Percentiles rank a stretch among this genome's conserved stretches.
Evolutionary conservation across 2,329 filamentous ascomycete species (phyloP).

Genomic region (Verruconis gallopava): DNA sequence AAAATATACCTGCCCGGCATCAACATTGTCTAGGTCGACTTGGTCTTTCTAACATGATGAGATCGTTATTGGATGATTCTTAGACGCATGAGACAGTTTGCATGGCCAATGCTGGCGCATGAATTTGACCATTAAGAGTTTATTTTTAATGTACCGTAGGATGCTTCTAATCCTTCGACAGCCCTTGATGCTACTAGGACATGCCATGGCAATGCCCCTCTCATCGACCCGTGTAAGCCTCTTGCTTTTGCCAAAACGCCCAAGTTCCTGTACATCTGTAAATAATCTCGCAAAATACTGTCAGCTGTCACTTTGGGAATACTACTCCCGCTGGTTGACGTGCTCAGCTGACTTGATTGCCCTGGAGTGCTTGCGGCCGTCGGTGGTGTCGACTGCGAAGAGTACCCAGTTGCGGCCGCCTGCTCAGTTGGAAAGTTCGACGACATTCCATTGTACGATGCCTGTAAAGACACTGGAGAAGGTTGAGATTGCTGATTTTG

Average conservation of each 20-base stretch:
- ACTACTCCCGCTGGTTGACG: not conserved
- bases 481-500: not conserved
- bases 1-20: too few species aligned
- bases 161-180: conserved; percentile 41
- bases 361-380: not conserved
- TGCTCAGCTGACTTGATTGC: not conserved
- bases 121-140: not conserved
- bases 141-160: conserved; percentile 3
- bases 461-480: conserved; percentile 2
- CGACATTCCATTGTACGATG: conserved; percentile 19
- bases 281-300: conserved; percentile 53
- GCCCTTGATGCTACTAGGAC: conserved; percentile 58
- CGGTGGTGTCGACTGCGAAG: conserved; percentile 14
- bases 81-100: too few species aligned
- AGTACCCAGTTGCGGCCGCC: not conserved
- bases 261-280: conserved; percentile 55
- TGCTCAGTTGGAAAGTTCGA: conserved; percentile 14
- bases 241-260: conserved; percentile 56
- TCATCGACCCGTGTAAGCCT: conserved; percentile 43
- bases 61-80: too few species aligned
- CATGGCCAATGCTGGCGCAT: not conserved
- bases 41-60: too few species aligned
- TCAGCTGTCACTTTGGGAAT: conserved; percentile 33
- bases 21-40: too few species aligned
- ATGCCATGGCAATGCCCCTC: conserved; percentile 62